phyloP scores from a whole-genome alignment of 2,329 filamentous ascomycete genomes.

The Coleophoma cylindrospora region DNA sequence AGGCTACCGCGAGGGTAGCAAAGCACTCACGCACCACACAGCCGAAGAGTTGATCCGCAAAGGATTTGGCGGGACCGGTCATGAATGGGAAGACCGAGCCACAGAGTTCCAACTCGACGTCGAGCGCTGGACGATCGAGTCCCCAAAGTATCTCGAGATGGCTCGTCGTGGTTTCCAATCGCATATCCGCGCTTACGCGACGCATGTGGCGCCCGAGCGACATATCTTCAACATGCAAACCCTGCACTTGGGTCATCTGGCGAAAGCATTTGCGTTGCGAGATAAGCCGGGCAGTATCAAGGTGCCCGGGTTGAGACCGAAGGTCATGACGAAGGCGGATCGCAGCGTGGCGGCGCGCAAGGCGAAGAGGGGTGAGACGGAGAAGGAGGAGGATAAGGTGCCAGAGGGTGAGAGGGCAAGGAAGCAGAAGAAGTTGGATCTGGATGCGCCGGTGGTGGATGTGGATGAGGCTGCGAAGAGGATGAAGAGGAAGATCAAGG shows the following conservation, averaged over 20 bases:
- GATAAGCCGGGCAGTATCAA: constrained; percentile 85
- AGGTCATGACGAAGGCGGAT: constrained; percentile 33
- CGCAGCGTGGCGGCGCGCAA: constrained; percentile 31
- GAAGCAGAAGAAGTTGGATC: constrained; percentile 30
- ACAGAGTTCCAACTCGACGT: constrained; percentile 64
- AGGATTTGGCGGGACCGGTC: constrained; percentile 49
- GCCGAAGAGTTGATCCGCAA: constrained; percentile 64
- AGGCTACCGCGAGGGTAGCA: constrained; percentile 43
- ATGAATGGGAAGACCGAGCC: constrained; percentile 59
- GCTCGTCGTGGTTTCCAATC: constrained; percentile 84
- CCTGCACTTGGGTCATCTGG: constrained; percentile 86
- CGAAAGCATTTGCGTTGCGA: constrained; percentile 86
- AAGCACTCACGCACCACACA: constrained; percentile 57
- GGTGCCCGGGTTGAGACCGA: constrained; percentile 36
- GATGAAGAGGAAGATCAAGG: constrained; percentile 60
- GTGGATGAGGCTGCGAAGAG: constrained; percentile 56
- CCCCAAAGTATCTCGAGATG: constrained; percentile 68
- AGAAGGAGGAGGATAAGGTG: constrained; percentile 24
- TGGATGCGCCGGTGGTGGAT: constrained; percentile 35
- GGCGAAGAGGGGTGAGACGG: constrained; percentile 28
- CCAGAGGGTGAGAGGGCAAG: constrained; percentile 26
- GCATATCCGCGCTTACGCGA: constrained; percentile 91
- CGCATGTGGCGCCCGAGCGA: constrained; percentile 81
- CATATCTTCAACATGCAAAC: constrained; percentile 87
- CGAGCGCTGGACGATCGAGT: constrained; percentile 60